Conservation (phyloP, 2,329 filamentous ascomycete species). For the Hymenoscyphus infarciens region DNA sequence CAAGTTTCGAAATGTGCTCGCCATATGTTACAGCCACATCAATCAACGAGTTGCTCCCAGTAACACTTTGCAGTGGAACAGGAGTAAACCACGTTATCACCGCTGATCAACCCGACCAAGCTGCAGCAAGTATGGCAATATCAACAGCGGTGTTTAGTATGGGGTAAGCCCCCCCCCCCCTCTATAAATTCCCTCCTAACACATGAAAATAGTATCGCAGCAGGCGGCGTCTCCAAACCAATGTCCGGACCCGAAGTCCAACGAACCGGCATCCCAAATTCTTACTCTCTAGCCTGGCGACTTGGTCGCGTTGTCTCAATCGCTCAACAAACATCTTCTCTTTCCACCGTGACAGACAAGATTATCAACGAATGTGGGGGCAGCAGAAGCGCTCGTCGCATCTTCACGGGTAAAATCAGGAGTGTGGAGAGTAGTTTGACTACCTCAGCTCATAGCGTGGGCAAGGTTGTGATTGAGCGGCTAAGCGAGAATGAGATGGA, state of each 20-base stretch:
- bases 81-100: background rate
- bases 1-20: slow-evolving; percentile 45
- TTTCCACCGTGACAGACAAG: slow-evolving; percentile 47
- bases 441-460: slow-evolving; percentile 2
- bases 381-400: slow-evolving; percentile 47
- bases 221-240: slow-evolving; percentile 41
- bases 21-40: slow-evolving; percentile 35
- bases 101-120: background rate
- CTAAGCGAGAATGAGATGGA: slow-evolving; percentile 47
- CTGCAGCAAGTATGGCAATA: background rate
- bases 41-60: slow-evolving; percentile 6
- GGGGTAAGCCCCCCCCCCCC: background rate
- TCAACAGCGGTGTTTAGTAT: background rate
- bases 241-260: slow-evolving; percentile 38
- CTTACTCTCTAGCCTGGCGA: slow-evolving; percentile 42
- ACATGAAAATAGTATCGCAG: slow-evolving; percentile 14
- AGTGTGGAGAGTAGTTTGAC: slow-evolving; percentile 53
- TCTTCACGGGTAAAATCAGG: slow-evolving; percentile 64
- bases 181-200: background rate
- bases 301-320: slow-evolving; percentile 46
- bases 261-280: slow-evolving; percentile 40
- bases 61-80: slow-evolving; percentile 1
- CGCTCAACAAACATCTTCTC: background rate
- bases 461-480: slow-evolving; percentile 26
- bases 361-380: slow-evolving; percentile 59